Evolutionary conservation across 257 asterid species (phyloP).

Genomic region (Osmanthus fragrans): DNA sequence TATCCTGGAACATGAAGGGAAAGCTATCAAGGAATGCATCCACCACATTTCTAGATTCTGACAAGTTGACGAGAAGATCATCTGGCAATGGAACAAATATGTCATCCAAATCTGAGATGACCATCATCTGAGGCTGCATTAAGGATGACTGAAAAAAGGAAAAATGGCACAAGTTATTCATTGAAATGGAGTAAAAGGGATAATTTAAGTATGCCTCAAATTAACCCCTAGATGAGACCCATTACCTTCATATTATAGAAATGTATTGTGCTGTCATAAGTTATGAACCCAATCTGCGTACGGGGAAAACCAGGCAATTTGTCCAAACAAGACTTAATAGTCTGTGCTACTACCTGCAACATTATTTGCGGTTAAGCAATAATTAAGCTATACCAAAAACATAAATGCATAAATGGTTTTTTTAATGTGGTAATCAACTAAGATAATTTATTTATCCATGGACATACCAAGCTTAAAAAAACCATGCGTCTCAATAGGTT

Average conservation of each 20-base stretch:
- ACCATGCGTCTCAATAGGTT: not conserved
- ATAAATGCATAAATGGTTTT: constrained; percentile 5
- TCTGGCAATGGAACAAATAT: constrained; percentile 78
- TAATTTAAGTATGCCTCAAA: constrained; percentile 13
- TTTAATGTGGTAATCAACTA: constrained; percentile 1
- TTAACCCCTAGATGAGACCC: constrained; percentile 18
- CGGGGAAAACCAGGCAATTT: constrained; percentile 87
- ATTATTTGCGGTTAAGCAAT: constrained; percentile 13
- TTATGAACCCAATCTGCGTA: constrained; percentile 94
- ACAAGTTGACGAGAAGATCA: constrained; percentile 95
- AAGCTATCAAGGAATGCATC: constrained; percentile 95
- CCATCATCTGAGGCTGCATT: constrained; percentile 89
- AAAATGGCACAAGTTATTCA: constrained; percentile 37
- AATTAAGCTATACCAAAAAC: constrained; percentile 2
- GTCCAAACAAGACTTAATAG: constrained; percentile 87
- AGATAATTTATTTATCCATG: constrained; percentile 13
- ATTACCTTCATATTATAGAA: constrained; percentile 93
- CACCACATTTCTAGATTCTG: constrained; percentile 90
- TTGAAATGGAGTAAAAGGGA: constrained; percentile 10
- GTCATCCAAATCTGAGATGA: constrained; percentile 82
- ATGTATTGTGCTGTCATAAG: constrained; percentile 93
- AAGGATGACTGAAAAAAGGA: constrained; percentile 68
- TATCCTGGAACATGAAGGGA: constrained; percentile 91
- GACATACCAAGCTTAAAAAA: constrained; percentile 8
- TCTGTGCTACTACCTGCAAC: constrained; percentile 83